Base-by-base conservation (phyloP, 352 stramenopile genomes). In the Pythium phragmiticola region DNA sequence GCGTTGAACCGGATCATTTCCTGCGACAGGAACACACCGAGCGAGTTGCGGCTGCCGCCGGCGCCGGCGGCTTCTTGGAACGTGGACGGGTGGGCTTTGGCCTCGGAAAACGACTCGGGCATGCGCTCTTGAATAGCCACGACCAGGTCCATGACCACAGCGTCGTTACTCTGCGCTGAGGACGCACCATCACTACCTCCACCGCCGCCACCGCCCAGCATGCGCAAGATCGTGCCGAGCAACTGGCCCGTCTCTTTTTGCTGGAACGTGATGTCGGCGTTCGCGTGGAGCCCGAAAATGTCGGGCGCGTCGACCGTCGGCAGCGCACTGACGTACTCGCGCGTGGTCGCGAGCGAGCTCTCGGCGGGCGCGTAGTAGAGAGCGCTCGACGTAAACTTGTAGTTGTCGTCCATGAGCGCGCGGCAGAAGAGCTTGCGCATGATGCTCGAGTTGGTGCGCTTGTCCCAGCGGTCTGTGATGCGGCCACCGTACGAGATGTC, bases 231-330 rank as follows among this genome's bases (percentile, higher is more conserved):
- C 52, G 97, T 90, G 48, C 91, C 86, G 73, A 98, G 90, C 48
- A 88, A 85, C 50, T 88, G 84, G 72, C 90, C 95, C 0, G 87
- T 92, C 65, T 98, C 90, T 4, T 87, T 89, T 59, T 96, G 87
- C 7, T 88, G 88, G 70, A 87, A 98, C 13, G 92, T 97, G 69
- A 98, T 98, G 68, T 95, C 96, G 42, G 93, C 93, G 71, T 98
- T 98, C 51, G 95, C 85, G 69, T 98, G 93, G 91, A 98, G 97
- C 28, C 93, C 93, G 72, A 98, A 98, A 8, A 97, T 85, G 66
- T 98, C 92, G 0, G 93, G 81, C 59, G 92, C 89, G 3, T 92
- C 86, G 42, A 94, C 97, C 16, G 97, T 77, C 9, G 94, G 93
- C 34, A 98, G 70, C 17, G 76, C 77, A 51, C 98, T 89, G 58